Evolutionary conservation across 306 rosid species (phyloP).

Genomic region (Citrullus colocynthis): DNA sequence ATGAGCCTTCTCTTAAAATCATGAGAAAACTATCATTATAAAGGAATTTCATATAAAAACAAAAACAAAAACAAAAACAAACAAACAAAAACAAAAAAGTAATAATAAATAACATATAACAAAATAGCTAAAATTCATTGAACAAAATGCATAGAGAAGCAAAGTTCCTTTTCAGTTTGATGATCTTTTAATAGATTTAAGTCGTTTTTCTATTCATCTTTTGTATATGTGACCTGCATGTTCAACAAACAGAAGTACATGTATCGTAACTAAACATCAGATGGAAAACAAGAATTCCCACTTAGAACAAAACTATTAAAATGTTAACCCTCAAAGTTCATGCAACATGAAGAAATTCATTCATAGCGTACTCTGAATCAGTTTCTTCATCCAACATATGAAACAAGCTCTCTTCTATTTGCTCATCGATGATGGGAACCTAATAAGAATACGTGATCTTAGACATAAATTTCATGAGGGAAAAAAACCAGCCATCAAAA

Average conservation of each 20-base stretch:
- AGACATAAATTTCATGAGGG: neutral
- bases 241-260: neutral
- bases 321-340: neutral
- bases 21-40: no score
- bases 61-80: no score
- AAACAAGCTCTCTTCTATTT: slow-evolving; percentile 82
- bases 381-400: slow-evolving; percentile 98
- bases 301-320: neutral
- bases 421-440: slow-evolving; percentile 74
- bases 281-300: neutral
- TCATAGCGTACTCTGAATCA: slow-evolving; percentile 66
- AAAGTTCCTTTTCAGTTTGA: neutral
- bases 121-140: neutral
- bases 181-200: neutral
- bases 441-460: slow-evolving; percentile 21
- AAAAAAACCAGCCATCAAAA: neutral
- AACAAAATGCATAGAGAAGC: neutral
- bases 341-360: neutral
- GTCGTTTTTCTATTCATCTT: neutral
- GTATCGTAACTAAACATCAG: neutral
- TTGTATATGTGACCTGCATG: neutral
- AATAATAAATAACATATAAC: neutral
- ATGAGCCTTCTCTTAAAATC: no score
- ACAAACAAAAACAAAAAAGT: no score
- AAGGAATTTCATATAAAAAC: no score